Evolutionary conservation across 352 stramenopile genomes (phyloP).

Genomic region (Thraustochytrium sp.): DNA sequence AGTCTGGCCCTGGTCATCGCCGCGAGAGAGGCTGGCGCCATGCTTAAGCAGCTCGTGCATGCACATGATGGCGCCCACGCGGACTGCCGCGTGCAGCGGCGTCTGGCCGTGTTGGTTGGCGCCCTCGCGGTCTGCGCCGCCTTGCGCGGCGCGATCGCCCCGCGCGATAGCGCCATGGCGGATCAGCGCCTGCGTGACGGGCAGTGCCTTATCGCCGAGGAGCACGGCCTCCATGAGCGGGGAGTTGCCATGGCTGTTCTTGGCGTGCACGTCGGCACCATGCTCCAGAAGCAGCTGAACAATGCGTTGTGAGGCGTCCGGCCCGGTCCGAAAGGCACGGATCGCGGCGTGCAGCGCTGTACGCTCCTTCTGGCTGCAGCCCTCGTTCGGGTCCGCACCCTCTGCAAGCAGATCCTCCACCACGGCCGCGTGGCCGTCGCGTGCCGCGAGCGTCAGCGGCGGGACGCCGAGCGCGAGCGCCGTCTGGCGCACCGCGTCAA

Average conservation of each 20-base stretch:
- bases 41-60: slow-evolving; percentile 36
- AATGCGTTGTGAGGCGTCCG: slow-evolving; percentile 37
- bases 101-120: slow-evolving; percentile 43
- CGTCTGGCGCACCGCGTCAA: slow-evolving; percentile 1
- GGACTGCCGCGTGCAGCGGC: slow-evolving; percentile 41
- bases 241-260: slow-evolving; percentile 44
- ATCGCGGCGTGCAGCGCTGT: slow-evolving; percentile 26
- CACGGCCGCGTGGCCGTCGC: background rate
- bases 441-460: background rate
- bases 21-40: background rate
- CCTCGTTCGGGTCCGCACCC: slow-evolving; percentile 9
- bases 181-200: slow-evolving; percentile 30
- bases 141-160: background rate
- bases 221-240: slow-evolving; percentile 46
- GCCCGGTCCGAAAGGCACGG: background rate
- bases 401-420: background rate
- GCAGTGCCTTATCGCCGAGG: slow-evolving; percentile 28
- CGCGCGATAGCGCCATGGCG: slow-evolving; percentile 37
- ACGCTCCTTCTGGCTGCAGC: background rate
- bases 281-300: slow-evolving; percentile 38
- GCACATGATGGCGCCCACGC: slow-evolving; percentile 5
- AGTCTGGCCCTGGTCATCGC: slow-evolving; percentile 34
- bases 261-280: slow-evolving; percentile 40
- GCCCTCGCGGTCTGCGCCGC: background rate
- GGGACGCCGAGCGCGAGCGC: background rate